Base-by-base conservation (phyloP, 768 basidiomycete genomes). In the Collybiopsis confluens region DNA sequence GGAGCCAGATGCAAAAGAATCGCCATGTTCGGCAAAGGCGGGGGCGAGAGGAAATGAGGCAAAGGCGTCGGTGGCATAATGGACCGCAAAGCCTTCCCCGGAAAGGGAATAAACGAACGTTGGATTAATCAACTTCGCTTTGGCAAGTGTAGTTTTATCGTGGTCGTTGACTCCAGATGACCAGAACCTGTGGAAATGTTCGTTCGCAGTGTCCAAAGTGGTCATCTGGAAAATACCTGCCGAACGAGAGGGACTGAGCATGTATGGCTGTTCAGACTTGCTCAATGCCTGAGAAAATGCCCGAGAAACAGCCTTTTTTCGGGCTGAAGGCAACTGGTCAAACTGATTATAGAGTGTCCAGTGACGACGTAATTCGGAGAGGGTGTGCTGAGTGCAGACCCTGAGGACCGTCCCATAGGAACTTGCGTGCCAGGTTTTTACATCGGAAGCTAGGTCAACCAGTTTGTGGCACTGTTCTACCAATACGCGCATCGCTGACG, bases 21-120 rank as follows among this genome's bases (percentile, higher is more conserved):
- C 6, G 38, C 24, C 30, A 57, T 59, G 18, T 54, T 45, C 56
- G 40, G 18, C 60, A 33, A 13, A 33, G 2, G 54, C 52, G 1
- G 66, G 41, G 1, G 68, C 68, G 18, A 68, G 64, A 50, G 70
- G 71, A 54, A 74, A 73, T 4, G 61, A 37, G 6, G 50, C 37
- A 3, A 70, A 33, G 2, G 70, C 71, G 56, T 70, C 62, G 1
- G 66, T 65, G 16, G 60, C 70, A 51, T 73, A 70, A 44, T 74
- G 70, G 6, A 71, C 58, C 11, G 45, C 24, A 45, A 61, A 71
- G 1, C 61, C 63, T 46, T 71, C 63, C 2, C 70, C 70, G 10
- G 47, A 52, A 3, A 64, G 56, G 11, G 65, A 66, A 54, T 71
- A 69, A n/a, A 61, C 55, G 49, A 71, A 70, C 0, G 70, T 71